Evolutionary conservation across 805 yeast genomes (phyloP).

Genomic region (Dipodascopsis uninucleata): DNA sequence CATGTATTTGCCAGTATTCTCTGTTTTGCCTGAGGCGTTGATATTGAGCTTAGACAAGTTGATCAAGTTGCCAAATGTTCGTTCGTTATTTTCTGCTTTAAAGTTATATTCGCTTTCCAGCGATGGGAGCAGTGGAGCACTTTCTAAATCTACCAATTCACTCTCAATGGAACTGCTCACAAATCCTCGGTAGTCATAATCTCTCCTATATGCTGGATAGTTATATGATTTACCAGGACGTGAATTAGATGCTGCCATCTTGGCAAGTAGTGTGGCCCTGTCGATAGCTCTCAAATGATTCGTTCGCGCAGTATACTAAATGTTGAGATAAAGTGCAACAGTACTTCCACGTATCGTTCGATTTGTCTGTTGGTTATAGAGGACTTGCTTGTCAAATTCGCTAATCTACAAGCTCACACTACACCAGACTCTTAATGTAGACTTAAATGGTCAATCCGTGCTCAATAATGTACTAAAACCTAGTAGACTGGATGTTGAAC

Average conservation of each 20-base stretch:
- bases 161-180: background rate
- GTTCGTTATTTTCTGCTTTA: slow-evolving; percentile 3
- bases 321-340: too few species aligned
- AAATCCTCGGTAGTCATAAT: background rate
- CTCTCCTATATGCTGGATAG: slow-evolving; percentile 3
- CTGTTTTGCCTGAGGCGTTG: slow-evolving; percentile 10
- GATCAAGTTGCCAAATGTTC: slow-evolving; percentile 10
- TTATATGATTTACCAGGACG: too few species aligned
- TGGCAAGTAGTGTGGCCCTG: slow-evolving; percentile 13
- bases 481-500: too few species aligned
- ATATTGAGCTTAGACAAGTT: slow-evolving; percentile 10
- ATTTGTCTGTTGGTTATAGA: too few species aligned
- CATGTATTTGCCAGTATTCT: slow-evolving; percentile 6
- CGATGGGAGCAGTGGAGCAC: background rate
- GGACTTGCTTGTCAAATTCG: too few species aligned
- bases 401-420: too few species aligned
- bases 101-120: slow-evolving; percentile 5
- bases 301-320: too few species aligned
- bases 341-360: too few species aligned
- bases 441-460: too few species aligned
- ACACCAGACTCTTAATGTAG: too few species aligned
- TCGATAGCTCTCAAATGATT: slow-evolving; percentile 2
- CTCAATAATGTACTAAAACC: too few species aligned
- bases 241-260: slow-evolving; percentile 12
- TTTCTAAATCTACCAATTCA: background rate